Base-by-base conservation (phyloP, 305 asterid species). In the Lippia alba region DNA sequence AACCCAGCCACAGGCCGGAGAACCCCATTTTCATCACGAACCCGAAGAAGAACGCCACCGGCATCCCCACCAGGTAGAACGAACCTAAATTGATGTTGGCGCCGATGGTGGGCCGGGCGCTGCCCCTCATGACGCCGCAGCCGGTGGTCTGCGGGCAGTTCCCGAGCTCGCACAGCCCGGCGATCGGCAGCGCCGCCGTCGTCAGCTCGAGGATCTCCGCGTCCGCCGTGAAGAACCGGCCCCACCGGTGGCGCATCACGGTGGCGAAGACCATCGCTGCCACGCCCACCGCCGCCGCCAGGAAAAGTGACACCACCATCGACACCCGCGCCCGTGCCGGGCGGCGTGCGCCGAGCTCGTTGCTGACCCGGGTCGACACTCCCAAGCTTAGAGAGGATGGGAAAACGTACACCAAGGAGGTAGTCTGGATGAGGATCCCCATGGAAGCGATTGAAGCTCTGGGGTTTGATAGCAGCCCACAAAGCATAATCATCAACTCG, bases 101-200 rank as follows among this genome's bases (percentile, higher is more conserved):
- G 18, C 96, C 97, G 6, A 76, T 75, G 0, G 79, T 88, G 0
- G 98, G 98, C 80, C 96, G 45, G 0, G 98, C 98, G 56, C 96
- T 91, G 8, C 96, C 97, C 24, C 97, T 67, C 17, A 91, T 69
- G 0, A 91, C 98, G 64, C 98, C 97, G 67, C 96, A 91, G 0
- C 97, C 98, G 8, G 96, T 84, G 14, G 98, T 93, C 76, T 93
- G 97, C 5, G 97, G 98, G 84, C 94, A 91, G 73, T 93, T 93
- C 3, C 98, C 98, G 9, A 93, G 88, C 87, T 93, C 98, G 72
- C 97, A 93, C 0, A 91, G 75, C 17, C 98, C 98, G 0, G 87
- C 96, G 3, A 93, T 81, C 2, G 98, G 98, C 80, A 93, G 70
- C 45, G 96, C 97, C 8, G 74, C 61, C 9, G 96, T 71, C 5